A percentile compares a stretch with the other conserved stretches of the same genome.
Conservation (phyloP, 306 rosid genomes). For the Oxytropis ochrocephala region DNA sequence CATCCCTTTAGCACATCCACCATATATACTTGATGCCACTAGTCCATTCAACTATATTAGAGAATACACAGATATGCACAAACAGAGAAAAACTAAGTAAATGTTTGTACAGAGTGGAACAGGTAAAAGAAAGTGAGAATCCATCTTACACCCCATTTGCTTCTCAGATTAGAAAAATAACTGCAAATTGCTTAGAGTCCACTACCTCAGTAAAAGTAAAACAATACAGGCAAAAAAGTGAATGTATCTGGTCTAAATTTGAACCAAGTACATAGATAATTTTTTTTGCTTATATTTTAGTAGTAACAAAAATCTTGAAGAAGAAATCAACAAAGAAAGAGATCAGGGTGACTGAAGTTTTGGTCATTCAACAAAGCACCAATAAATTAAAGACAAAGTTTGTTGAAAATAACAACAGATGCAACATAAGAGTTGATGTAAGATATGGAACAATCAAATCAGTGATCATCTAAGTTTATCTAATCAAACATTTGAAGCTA, state of each 20-base stretch:
- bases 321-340: background rate
- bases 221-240: background rate
- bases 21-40: background rate
- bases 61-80: background rate
- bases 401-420: background rate
- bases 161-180: background rate
- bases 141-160: slow-evolving; percentile 10
- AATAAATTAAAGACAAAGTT: background rate
- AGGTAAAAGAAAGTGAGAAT: slow-evolving; percentile 1
- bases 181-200: background rate
- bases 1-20: background rate
- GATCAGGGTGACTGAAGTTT: background rate
- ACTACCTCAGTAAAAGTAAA: background rate
- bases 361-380: background rate
- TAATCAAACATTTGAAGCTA: background rate
- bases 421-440: background rate
- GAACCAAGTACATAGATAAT: background rate
- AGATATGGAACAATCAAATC: background rate
- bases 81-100: background rate
- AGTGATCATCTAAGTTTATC: background rate
- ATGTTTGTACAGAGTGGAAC: background rate
- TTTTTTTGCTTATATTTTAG: background rate
- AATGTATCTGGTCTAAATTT: background rate
- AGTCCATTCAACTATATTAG: background rate
- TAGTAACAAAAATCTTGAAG: background rate